Evolutionary conservation across 768 basidiomycete genomes (phyloP).

Genomic region (Mycena rebaudengoi): DNA sequence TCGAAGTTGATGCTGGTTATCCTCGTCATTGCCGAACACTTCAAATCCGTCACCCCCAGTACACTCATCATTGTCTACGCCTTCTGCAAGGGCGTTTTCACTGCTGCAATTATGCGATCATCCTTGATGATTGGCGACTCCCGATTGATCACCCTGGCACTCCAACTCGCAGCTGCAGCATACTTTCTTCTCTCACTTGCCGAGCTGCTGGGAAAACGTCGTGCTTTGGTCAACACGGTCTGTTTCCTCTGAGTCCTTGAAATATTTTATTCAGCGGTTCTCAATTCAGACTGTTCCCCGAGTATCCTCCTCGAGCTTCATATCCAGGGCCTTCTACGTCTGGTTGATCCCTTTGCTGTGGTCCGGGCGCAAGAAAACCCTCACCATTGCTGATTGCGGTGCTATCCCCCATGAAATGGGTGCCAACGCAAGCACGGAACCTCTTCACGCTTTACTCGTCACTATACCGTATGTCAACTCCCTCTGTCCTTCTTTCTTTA

Average conservation of each 20-base stretch:
- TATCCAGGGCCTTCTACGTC: background rate
- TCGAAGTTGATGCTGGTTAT: background rate
- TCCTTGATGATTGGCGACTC: background rate
- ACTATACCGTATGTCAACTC: background rate
- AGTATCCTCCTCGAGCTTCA: slow-evolving; percentile 4
- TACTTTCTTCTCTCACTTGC: background rate
- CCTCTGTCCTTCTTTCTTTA: background rate
- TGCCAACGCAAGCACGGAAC: background rate
- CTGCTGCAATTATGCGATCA: background rate
- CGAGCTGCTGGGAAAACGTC: background rate
- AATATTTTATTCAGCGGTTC: background rate
- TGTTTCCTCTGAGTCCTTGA: background rate
- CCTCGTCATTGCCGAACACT: background rate
- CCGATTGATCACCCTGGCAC: background rate
- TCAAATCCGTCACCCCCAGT: background rate
- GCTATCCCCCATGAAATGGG: background rate
- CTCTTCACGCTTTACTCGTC: background rate
- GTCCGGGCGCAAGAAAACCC: slow-evolving; percentile 6
- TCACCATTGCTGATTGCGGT: slow-evolving; percentile 6
- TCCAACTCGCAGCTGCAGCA: background rate
- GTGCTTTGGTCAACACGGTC: background rate
- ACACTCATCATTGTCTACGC: slow-evolving; percentile 2
- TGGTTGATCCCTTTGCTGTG: slow-evolving; percentile 6
- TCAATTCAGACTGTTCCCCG: background rate
- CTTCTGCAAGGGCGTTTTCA: slow-evolving; percentile 2